Evolutionary conservation across 768 basidiomycete genomes (phyloP), one percentile per base, ranked within the genome.

Genomic region (Amanita subjunquillea): DNA sequence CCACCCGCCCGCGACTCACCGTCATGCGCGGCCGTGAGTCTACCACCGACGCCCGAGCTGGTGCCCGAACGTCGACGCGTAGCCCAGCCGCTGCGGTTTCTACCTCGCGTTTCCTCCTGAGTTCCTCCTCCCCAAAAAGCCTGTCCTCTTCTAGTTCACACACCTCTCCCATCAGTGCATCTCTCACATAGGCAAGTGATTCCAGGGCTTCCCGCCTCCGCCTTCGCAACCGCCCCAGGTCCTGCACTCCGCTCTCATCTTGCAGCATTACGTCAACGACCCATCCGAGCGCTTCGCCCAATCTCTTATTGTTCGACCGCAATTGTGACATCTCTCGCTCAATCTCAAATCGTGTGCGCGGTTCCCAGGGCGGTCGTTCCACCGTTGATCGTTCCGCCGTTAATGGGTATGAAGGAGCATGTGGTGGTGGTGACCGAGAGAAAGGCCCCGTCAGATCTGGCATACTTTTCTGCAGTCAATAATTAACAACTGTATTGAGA

Each of bases 371-470:
- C 7, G 82, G 79, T 53, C 77, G 74, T 58, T 85, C 85, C 58
- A 75, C 71, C 3, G 73, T 55, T 8, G 71, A 66, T 39, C 77
- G 67, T 54, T 87, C 87, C 47, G 82, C 82, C 20, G 72, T 68
- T 37, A 89, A 66, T 2, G 85, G 85, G 61, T 85, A 85, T 2
- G 80, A 72, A 2, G 77, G 59, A 36, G 4, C 34, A 13, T 34
- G 34, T 13, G 70, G 66, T 22, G 68, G 61, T 41, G 72, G 74
- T 2, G 82, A 76, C 20, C 80, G 80, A 34, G 78, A 75, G 10
- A 92, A 72, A 10, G 82, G 80, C 7, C 78, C 76, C 9, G 85
- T 72, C n/a, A 93, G 61, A 57, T 95, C 92, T 2, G 92, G 91
- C 10, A 95, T 78, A 64, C 91, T 94, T 51, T 81, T 83, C 90